Evolutionary conservation across 1,284 basidiomycete species (phyloP).

Genomic region (Volvariella surrecta): DNA sequence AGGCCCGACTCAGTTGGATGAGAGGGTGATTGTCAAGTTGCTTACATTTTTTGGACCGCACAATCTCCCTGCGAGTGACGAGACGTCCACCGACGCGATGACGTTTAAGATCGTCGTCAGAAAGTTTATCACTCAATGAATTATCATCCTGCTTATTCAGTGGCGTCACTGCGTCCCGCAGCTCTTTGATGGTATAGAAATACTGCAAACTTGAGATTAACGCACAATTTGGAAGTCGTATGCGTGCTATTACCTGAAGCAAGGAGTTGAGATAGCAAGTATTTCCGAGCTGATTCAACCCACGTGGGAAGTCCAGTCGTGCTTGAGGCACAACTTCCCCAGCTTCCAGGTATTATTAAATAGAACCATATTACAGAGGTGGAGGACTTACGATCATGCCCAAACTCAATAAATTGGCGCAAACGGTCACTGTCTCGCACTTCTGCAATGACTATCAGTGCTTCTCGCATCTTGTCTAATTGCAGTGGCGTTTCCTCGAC

Average conservation of each 20-base stretch:
- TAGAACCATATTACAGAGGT: conserved; percentile 1
- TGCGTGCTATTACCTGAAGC: conserved; percentile 44
- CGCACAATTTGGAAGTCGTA: neutral
- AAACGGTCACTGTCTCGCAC: conserved; percentile 66
- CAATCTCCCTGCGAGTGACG: conserved; percentile 73
- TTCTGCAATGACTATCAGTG: conserved; percentile 61
- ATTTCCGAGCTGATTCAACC: conserved; percentile 88
- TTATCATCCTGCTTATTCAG: conserved; percentile 50
- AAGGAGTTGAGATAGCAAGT: conserved; percentile 90
- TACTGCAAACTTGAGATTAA: conserved; percentile 43
- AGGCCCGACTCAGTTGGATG: conserved; percentile 11
- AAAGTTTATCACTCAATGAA: conserved; percentile 54
- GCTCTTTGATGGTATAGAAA: conserved; percentile 89
- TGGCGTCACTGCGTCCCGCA: conserved; percentile 68
- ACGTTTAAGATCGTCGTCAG: conserved; percentile 71
- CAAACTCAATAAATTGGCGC: conserved; percentile 55
- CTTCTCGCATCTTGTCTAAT: conserved; percentile 56
- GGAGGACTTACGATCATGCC: conserved; percentile 57
- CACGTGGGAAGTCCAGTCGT: conserved; percentile 68
- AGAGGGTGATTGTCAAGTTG: conserved; percentile 15
- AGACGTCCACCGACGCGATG: conserved; percentile 83
- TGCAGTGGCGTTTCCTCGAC: conserved; percentile 63
- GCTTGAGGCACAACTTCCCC: conserved; percentile 47
- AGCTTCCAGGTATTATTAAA: conserved; percentile 29
- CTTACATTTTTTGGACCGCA: conserved; percentile 77